These are phyloP conservation scores for Fusarium sarcochroum DNA, from an alignment of 2,329 filamentous ascomycete species.

Conservation along the genomic window DNA sequence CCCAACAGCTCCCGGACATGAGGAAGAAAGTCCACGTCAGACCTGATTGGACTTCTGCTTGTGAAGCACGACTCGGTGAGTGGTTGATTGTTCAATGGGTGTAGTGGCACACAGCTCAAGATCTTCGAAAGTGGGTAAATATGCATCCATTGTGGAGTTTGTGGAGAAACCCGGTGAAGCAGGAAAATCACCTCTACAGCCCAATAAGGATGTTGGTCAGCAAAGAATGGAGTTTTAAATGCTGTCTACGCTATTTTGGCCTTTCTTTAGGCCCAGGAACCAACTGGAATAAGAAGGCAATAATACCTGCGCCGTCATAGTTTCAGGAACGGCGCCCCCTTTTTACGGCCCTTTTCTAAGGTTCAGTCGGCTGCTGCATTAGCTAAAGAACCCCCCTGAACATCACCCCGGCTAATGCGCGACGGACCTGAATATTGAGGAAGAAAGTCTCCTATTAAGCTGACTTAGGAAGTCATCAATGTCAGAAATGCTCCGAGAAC, in stretches of 20 bases:
- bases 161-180: constrained; percentile 20
- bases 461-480: constrained; percentile 6
- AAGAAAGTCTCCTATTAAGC: constrained; percentile 6
- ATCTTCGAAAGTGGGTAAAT: constrained; percentile 7
- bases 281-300: constrained; percentile 19
- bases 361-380: neutral
- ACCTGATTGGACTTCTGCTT: too few species aligned
- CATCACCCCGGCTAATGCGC: neutral
- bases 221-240: neutral
- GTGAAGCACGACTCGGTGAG: neutral
- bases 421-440: neutral
- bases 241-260: neutral
- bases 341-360: constrained; percentile 17
- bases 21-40: constrained; percentile 2
- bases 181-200: constrained; percentile 3
- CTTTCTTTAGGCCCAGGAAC: neutral
- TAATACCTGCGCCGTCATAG: constrained; percentile 16
- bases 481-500: constrained; percentile 19
- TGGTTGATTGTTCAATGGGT: neutral
- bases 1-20: neutral
- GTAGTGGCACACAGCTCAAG: constrained; percentile 1
- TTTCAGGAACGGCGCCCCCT: constrained; percentile 29
- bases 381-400: constrained; percentile 10
- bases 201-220: constrained; percentile 8
- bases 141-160: constrained; percentile 14